Conservation (phyloP, 345 rosid genomes). For the Corchorus capsularis region DNA sequence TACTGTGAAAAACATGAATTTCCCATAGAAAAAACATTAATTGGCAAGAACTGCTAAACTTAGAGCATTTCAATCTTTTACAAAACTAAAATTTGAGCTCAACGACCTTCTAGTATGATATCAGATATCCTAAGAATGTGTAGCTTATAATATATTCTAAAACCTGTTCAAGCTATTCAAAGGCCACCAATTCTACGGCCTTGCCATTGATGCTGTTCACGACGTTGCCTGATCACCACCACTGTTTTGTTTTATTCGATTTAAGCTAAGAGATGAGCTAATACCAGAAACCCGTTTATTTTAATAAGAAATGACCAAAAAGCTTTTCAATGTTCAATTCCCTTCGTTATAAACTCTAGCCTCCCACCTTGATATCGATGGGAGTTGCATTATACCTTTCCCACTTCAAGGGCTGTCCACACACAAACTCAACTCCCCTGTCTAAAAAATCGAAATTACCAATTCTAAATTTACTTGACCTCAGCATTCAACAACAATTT, state of each 20-base stretch:
- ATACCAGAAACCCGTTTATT: too few relatives aligned
- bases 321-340: not conserved
- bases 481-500: too few relatives aligned
- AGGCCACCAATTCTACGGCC: not conserved
- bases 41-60: not conserved
- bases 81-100: not conserved
- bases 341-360: not conserved
- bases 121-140: not conserved
- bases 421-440: not conserved
- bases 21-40: not conserved
- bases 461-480: too few relatives aligned
- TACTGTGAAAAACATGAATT: not conserved
- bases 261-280: too few relatives aligned
- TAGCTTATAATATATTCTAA: not conserved
- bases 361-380: not conserved
- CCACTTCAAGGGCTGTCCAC: not conserved
- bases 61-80: not conserved
- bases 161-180: not conserved
- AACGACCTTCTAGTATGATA: not conserved
- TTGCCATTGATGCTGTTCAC: not conserved
- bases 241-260: not conserved
- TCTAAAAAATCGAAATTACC: not conserved
- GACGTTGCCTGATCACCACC: not conserved
- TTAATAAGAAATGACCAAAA: not conserved
- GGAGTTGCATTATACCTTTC: not conserved